These are phyloP conservation scores for Vanrija sp. DNA, from an alignment of 1,284 basidiomycete species.

Conservation along the genomic window DNA sequence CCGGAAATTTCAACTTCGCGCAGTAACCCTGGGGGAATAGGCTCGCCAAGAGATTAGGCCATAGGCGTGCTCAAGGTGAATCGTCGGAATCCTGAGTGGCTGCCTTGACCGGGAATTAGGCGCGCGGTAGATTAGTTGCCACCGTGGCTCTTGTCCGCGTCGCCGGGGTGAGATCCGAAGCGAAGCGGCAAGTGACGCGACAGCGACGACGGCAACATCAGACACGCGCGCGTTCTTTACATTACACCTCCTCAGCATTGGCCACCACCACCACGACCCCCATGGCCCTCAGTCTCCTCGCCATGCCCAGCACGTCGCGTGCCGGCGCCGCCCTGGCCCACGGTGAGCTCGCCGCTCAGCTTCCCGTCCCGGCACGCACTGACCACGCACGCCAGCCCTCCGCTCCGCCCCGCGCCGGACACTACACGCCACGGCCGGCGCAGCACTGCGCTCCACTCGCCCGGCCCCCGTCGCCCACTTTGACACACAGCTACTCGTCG, in stretches of 20 bases:
- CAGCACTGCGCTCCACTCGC: constrained; percentile 13
- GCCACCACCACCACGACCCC: neutral
- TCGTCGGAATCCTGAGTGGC: neutral
- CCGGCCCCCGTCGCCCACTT: constrained; percentile 57
- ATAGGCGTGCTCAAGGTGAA: neutral
- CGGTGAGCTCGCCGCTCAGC: constrained; percentile 14
- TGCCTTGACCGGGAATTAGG: neutral
- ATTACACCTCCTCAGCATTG: constrained; percentile 12
- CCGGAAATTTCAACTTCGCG: neutral
- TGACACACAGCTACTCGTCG: constrained; percentile 90
- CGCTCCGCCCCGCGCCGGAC: neutral
- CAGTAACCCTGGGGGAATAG: too few species aligned
- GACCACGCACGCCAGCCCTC: constrained; percentile 1
- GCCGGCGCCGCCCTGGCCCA: constrained; percentile 28
- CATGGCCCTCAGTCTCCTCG: constrained; percentile 25
- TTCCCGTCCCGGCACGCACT: constrained; percentile 6
- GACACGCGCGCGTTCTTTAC: neutral
- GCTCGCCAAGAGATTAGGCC: neutral
- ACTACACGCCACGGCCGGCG: constrained; percentile 7
- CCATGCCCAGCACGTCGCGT: constrained; percentile 31
- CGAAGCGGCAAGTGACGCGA: too few species aligned
- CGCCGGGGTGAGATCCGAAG: neutral
- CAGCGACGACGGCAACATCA: too few species aligned
- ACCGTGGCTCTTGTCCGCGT: neutral
- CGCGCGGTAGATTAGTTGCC: neutral